These are phyloP conservation scores for Andalucia godoyi DNA, from an alignment of 78 protist species.

Conservation along the genomic window DNA sequence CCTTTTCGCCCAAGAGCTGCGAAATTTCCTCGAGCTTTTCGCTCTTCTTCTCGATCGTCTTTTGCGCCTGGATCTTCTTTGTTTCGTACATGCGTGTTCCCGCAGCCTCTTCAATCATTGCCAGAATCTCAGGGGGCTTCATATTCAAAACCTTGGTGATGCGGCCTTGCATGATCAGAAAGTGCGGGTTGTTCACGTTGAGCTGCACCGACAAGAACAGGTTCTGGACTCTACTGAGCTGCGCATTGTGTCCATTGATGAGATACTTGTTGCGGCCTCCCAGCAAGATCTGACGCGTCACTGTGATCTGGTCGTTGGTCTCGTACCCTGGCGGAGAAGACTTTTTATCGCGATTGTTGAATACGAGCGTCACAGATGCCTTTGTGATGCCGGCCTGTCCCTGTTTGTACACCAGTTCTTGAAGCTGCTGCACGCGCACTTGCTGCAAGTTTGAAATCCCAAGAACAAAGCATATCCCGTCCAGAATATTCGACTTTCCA, in stretches of 20 bases:
- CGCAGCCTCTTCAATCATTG: conserved; percentile 97
- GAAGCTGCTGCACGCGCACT: conserved; percentile 77
- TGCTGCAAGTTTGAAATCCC: conserved; percentile 91
- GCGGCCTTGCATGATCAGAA: conserved; percentile 98
- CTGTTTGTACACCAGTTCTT: conserved; percentile 92
- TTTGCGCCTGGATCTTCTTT: conserved; percentile 63
- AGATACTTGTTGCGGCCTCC: conserved; percentile 91
- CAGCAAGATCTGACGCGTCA: conserved; percentile 84
- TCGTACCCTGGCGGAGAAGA: conserved; percentile 91
- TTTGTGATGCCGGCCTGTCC: conserved; percentile 96
- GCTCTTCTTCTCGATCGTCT: conserved; percentile 82
- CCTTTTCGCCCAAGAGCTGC: conserved; percentile 68
- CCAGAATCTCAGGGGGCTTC: conserved; percentile 91
- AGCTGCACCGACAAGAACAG: conserved; percentile 94
- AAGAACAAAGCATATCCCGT: conserved; percentile 96
- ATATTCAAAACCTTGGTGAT: conserved; percentile 97
- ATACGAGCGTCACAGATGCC: conserved; percentile 91
- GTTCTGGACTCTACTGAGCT: conserved; percentile 64
- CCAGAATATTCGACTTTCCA: conserved; percentile 98
- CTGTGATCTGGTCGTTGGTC: conserved; percentile 49
- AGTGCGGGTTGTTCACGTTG: conserved; percentile 99
- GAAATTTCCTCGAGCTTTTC: conserved; percentile 72
- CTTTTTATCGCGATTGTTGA: conserved; percentile 73
- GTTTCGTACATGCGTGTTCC: conserved; percentile 97
- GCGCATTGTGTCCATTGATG: conserved; percentile 51